Percentiles rank a stretch among this genome's conserved stretches.
These are phyloP conservation scores for Senna siamea DNA, from an alignment of 306 rosid species.

Conservation along the genomic window DNA sequence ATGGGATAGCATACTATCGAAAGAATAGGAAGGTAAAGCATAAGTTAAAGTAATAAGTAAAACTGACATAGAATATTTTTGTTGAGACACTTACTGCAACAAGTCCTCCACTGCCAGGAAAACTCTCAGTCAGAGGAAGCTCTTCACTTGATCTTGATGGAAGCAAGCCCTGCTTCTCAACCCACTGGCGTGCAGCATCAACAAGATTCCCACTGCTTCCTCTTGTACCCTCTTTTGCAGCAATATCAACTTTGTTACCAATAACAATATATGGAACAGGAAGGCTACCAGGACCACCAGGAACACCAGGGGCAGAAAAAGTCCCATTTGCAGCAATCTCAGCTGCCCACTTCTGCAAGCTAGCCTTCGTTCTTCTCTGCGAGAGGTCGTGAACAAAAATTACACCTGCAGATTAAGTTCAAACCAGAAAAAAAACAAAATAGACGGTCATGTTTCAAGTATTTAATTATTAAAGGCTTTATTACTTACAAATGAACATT, in stretches of 20 bases:
- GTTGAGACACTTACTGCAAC: constrained; percentile 54
- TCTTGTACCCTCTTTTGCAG: constrained; percentile 66
- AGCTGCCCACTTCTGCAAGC: constrained; percentile 77
- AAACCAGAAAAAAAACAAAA: constrained; percentile 30
- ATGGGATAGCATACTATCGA: background rate
- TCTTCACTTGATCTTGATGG: constrained; percentile 77
- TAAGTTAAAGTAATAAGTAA: background rate
- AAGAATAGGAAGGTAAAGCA: background rate
- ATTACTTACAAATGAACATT: background rate
- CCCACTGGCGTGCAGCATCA: constrained; percentile 82
- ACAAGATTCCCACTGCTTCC: constrained; percentile 83
- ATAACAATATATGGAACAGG: constrained; percentile 72
- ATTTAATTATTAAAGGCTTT: constrained; percentile 6
- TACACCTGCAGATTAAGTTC: constrained; percentile 58
- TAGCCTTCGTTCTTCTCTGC: constrained; percentile 73
- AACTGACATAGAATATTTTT: constrained; percentile 13
- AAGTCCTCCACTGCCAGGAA: constrained; percentile 69
- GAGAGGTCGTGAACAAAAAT: constrained; percentile 86
- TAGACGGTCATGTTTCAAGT: background rate
- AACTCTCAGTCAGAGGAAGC: constrained; percentile 72
- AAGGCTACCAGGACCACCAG: constrained; percentile 78
- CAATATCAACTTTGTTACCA: constrained; percentile 75
- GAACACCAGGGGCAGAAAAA: constrained; percentile 71
- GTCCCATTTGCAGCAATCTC: constrained; percentile 74
- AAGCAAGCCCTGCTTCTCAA: constrained; percentile 81